Percentiles rank a stretch among this genome's conserved stretches.
Conservation (phyloP, 2,329 filamentous ascomycete genomes). For the Penicillium sp. region DNA sequence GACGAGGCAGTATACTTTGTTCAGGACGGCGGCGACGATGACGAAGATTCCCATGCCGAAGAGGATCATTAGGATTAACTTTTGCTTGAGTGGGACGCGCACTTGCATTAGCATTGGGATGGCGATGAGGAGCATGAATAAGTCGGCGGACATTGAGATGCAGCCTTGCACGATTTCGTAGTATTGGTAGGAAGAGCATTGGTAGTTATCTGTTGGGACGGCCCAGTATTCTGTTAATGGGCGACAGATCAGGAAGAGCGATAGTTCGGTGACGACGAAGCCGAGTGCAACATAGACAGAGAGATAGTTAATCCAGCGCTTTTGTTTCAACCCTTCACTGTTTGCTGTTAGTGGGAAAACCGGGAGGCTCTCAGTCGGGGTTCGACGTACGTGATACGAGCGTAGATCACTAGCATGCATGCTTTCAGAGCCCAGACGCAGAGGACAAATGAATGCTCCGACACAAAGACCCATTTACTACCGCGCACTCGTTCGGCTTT, state of each 20-base stretch:
- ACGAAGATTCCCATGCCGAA: slow-evolving; percentile 49
- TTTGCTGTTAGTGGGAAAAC: slow-evolving; percentile 5
- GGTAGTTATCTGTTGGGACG: slow-evolving; percentile 44
- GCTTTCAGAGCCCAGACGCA: slow-evolving; percentile 53
- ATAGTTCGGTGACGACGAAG: slow-evolving; percentile 51
- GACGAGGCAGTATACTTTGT: slow-evolving; percentile 50
- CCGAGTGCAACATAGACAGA: slow-evolving; percentile 46
- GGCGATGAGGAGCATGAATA: slow-evolving; percentile 45
- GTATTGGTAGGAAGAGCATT: slow-evolving; percentile 47
- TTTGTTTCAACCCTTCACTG: slow-evolving; percentile 35
- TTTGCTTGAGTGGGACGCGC: slow-evolving; percentile 43
- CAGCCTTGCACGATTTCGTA: slow-evolving; percentile 48
- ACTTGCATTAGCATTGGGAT: slow-evolving; percentile 45
- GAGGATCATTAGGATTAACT: slow-evolving; percentile 44
- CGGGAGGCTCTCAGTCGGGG: neutral
- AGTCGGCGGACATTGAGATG: slow-evolving; percentile 48
- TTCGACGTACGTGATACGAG: slow-evolving; percentile 47
- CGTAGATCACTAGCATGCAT: slow-evolving; percentile 55
- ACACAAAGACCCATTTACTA: slow-evolving; percentile 62
- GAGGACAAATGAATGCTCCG: slow-evolving; percentile 63
- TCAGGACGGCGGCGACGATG: slow-evolving; percentile 51
- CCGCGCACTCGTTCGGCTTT: slow-evolving; percentile 49
- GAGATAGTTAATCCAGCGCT: slow-evolving; percentile 39
- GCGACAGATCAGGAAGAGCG: slow-evolving; percentile 53
- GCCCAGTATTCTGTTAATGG: slow-evolving; percentile 54